Percentiles rank a stretch among this genome's conserved stretches.
Evolutionary conservation across 371 early-diverging fungal species (phyloP).

Genomic region (Rhizomucor pusillus): DNA sequence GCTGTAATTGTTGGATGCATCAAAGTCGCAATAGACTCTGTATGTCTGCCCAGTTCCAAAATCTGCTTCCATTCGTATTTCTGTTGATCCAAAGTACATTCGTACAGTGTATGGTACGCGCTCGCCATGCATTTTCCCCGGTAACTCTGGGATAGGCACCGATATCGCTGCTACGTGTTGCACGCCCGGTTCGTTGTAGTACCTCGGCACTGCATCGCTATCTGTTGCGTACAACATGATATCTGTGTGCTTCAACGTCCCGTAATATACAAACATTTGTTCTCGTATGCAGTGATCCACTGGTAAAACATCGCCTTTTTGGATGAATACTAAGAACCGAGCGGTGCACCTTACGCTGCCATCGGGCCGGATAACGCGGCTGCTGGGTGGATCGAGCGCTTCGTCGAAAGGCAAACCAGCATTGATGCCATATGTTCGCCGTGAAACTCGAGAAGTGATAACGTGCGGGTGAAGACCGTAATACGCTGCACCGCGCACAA

Average conservation of each 20-base stretch:
- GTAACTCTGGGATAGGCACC: slow-evolving; percentile 40
- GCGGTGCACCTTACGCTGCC: slow-evolving; percentile 45
- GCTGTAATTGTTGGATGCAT: slow-evolving; percentile 20
- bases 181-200: slow-evolving; percentile 35
- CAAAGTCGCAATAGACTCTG: slow-evolving; percentile 40
- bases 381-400: slow-evolving; percentile 21
- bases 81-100: slow-evolving; percentile 51
- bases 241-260: slow-evolving; percentile 38
- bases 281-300: slow-evolving; percentile 45
- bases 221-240: slow-evolving; percentile 47
- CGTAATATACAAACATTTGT: slow-evolving; percentile 51
- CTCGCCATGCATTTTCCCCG: slow-evolving; percentile 28
- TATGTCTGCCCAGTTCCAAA: slow-evolving; percentile 39
- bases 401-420: slow-evolving; percentile 56
- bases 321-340: slow-evolving; percentile 41
- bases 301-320: slow-evolving; percentile 36
- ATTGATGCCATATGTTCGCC: slow-evolving; percentile 62
- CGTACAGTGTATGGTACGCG: slow-evolving; percentile 40
- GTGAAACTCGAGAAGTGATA: slow-evolving; percentile 52
- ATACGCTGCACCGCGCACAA: slow-evolving; percentile 50
- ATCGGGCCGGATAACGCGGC: slow-evolving; percentile 40
- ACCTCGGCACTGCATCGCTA: slow-evolving; percentile 32
- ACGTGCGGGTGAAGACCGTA: slow-evolving; percentile 52
- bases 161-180: slow-evolving; percentile 42
- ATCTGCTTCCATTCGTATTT: slow-evolving; percentile 49